Evolutionary conservation across 2,329 filamentous ascomycete genomes (phyloP), one percentile per base, ranked within the genome.

Genomic region (Botrytis hyacinthi): DNA sequence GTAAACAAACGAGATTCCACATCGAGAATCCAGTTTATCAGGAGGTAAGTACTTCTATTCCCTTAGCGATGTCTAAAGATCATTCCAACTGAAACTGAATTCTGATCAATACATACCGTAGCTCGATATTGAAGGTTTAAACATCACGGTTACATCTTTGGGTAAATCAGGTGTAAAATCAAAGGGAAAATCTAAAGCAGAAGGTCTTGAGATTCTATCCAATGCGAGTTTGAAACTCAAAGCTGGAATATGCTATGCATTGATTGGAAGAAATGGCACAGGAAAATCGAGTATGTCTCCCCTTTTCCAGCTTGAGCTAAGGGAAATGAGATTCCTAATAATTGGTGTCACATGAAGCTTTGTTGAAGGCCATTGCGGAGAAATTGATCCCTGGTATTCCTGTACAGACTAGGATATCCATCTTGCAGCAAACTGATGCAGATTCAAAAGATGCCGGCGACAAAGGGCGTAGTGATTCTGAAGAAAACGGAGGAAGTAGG

Each of bases 201-300:
- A 80, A 62, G 86, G 86, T 16, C 82, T 86, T n/a, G 93, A 96
- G 80, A 87, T 97, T 9, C 84, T 97, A 4, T 85, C 85, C 16
- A 89, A 92, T 80, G 92, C 91, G 1, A 90, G 90, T 73, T 83
- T 97, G 51, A 88, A 90, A 37, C 83, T 97, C 4, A 93, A 95
- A 76, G 88, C 90, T 68, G 91, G 92, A 0, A 86, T 90, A 63
- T 87, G 92, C 75, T 97, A 97, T 84, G 93, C 93, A 0, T 84
- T 97, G 2, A 85, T 95, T 32, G 94, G 93, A 0, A 87, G 92
- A 10, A 97, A 97, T 82, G 93, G 93, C 0, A 92, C 90, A 2
- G 94, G 93, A 9, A 97, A 97, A 80, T 95, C 92, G 6, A 95
- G 90, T 91, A 82, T 81, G 86, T 79, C 12, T n/a, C 26, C 26